These are phyloP conservation scores for Periconia sp. DNA, from an alignment of 2,329 filamentous ascomycete species.

Conservation along the genomic window DNA sequence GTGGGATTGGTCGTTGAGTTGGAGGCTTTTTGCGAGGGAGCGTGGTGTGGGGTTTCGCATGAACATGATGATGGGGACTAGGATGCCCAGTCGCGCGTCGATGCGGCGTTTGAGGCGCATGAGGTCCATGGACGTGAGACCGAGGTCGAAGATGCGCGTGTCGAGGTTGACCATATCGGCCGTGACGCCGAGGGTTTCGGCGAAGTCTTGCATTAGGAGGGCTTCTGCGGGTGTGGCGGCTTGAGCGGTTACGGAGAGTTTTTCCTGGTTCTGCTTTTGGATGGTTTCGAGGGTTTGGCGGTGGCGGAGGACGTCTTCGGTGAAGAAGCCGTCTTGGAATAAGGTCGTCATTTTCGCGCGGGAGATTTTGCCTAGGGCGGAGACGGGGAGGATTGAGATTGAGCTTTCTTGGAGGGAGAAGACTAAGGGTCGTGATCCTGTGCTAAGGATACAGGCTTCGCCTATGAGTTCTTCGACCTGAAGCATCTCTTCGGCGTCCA, in stretches of 20 bases:
- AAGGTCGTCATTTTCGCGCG: slow-evolving; percentile 36
- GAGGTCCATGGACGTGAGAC: background rate
- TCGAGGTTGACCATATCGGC: too few species aligned
- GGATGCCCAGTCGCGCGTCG: background rate
- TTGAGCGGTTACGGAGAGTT: too few species aligned
- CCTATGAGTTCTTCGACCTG: background rate
- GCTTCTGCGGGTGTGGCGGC: too few species aligned
- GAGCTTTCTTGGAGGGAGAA: slow-evolving; percentile 23
- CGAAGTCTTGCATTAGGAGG: too few species aligned
- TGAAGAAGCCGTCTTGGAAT: slow-evolving; percentile 19
- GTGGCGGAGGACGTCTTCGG: background rate
- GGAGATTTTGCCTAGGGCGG: slow-evolving; percentile 48
- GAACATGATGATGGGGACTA: background rate
- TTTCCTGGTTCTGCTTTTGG: too few species aligned
- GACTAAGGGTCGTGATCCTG: slow-evolving; percentile 21
- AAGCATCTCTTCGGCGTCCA: background rate
- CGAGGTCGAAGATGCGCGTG: background rate
- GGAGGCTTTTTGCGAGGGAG: background rate
- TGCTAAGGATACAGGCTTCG: background rate
- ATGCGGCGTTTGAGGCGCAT: background rate
- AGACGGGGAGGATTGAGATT: slow-evolving; percentile 30
- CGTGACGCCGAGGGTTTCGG: too few species aligned
- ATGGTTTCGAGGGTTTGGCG: too few species aligned
- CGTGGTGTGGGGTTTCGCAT: background rate
- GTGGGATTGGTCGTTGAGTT: too few species aligned